Percentiles rank a stretch among this genome's conserved stretches.
These are phyloP conservation scores for Citeromyces nyonsensis DNA, from an alignment of 805 yeast species.

Conservation along the genomic window DNA sequence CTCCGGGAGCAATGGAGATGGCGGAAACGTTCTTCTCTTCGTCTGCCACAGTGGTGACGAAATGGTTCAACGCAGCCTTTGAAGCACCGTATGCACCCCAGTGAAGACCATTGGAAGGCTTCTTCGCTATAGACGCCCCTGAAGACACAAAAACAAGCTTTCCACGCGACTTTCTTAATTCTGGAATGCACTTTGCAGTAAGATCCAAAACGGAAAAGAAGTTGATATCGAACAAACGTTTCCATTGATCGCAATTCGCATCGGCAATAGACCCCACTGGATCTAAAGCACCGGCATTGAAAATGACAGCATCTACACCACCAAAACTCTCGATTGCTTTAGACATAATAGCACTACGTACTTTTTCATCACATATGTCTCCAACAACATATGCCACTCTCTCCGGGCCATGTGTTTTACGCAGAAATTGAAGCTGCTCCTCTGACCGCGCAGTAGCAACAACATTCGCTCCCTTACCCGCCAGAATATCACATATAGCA, in stretches of 20 bases:
- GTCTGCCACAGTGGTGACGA: constrained; percentile 46
- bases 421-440: constrained; percentile 25
- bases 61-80: constrained; percentile 81
- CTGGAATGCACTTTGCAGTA: constrained; percentile 38
- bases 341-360: constrained; percentile 21
- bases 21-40: constrained; percentile 52
- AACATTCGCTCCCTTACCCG: constrained; percentile 24
- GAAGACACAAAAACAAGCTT: constrained; percentile 70
- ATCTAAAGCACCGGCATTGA: constrained; percentile 74
- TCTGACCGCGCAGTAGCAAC: constrained; percentile 64
- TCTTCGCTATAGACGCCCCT: constrained; percentile 54
- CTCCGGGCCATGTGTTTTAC: constrained; percentile 24
- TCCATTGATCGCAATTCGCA: constrained; percentile 45
- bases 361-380: constrained; percentile 34
- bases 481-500: constrained; percentile 41
- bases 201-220: constrained; percentile 60
- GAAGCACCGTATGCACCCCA: constrained; percentile 87
- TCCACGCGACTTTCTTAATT: constrained; percentile 40
- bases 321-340: constrained; percentile 35
- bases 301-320: constrained; percentile 43
- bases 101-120: constrained; percentile 29
- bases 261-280: constrained; percentile 50
- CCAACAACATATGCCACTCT: constrained; percentile 38
- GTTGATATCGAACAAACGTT: constrained; percentile 53
- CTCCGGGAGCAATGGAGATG: constrained; percentile 85